Evolutionary conservation across 805 yeast genomes (phyloP), one percentile per base, ranked within the genome.

Genomic region (Candida lessepsii): DNA sequence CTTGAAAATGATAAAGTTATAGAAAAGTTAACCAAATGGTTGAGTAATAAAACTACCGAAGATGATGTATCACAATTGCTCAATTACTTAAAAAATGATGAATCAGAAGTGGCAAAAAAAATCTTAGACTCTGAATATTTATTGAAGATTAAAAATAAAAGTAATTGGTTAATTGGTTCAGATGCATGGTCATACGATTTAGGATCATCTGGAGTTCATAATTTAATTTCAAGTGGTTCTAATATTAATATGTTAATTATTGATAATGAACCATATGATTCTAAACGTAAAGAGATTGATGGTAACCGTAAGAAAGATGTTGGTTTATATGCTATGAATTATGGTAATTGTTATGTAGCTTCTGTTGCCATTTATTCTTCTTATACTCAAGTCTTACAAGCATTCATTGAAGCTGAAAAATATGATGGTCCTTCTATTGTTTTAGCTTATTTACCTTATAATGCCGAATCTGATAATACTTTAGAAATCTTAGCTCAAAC

Each of bases 121-220:
- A 56, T 88, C 19, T 61, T 83, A 39, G 60, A 65, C 3, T 58
- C 70, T 30, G 62, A 70, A 42, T 71, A 73, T 6, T 65, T 60
- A 42, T 76, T 86, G 50, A 48, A 53, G 20, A 58, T 71, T 40
- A 69, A 70, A 37, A 16, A 37, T 8, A 37, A n/a, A 7, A 70
- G 84, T 9, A 70, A 76, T 39, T 91, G 98, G 98, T 71, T 91
- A 44, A 71, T 91, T 41, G 96, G 97, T 23, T 88, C 96, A 14
- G 98, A 91, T 60, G 80, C 93, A 23, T 91, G 98, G 98, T 77
- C 96, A 15, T 89, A 83, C 58, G 98, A 91, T 65, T 69, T 87
- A 51, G 98, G 98, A 30, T 71, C 85, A 46, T 84, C 96, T 5
- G 96, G 97, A 58, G 82, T 91, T 37, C 97, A 91, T 60, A 83